Percentiles rank a stretch among this genome's conserved stretches.
Evolutionary conservation across 768 basidiomycete genomes (phyloP).

Genomic region (Thelephora aurantiotincta): DNA sequence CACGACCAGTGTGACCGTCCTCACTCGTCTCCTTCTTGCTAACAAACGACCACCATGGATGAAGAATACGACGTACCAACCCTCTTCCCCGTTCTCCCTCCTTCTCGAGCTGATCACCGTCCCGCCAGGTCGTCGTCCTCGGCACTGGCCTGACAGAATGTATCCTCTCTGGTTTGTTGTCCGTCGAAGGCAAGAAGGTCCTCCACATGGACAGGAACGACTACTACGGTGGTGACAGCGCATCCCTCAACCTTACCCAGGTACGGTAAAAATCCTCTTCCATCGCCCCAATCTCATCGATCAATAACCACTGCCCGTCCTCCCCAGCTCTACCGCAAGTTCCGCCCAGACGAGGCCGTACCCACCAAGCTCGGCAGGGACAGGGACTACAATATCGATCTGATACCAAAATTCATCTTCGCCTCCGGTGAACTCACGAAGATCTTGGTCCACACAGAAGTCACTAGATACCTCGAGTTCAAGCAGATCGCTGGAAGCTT

Average conservation of each 20-base stretch:
- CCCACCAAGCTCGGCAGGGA: conserved; percentile 87
- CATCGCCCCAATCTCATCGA: not conserved
- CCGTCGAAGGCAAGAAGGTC: conserved; percentile 99
- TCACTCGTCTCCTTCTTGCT: no score
- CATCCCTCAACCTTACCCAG: conserved; percentile 95
- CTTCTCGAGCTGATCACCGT: conserved; percentile 2
- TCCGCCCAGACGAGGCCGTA: conserved; percentile 61
- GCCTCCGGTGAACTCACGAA: conserved; percentile 94
- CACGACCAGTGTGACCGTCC: no score
- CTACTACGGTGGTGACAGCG: conserved; percentile 97
- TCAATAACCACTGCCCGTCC: not conserved
- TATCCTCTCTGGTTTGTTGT: conserved; percentile 92
- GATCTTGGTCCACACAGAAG: conserved; percentile 98
- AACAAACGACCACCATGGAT: conserved; percentile 54
- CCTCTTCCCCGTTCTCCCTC: not conserved
- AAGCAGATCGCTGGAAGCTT: conserved; percentile 99
- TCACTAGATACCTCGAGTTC: conserved; percentile 97
- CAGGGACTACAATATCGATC: conserved; percentile 95
- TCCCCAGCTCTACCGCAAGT: conserved; percentile 85
- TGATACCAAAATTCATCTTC: conserved; percentile 99
- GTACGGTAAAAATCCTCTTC: conserved; percentile 25
- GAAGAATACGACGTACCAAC: conserved; percentile 86
- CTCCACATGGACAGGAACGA: conserved; percentile 98
- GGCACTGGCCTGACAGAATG: conserved; percentile 98
- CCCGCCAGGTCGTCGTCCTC: conserved; percentile 66